A percentile compares a stretch with the other conserved stretches of the same genome.
Evolutionary conservation across 768 basidiomycete genomes (phyloP).

Genomic region (Nidula microcarpa): DNA sequence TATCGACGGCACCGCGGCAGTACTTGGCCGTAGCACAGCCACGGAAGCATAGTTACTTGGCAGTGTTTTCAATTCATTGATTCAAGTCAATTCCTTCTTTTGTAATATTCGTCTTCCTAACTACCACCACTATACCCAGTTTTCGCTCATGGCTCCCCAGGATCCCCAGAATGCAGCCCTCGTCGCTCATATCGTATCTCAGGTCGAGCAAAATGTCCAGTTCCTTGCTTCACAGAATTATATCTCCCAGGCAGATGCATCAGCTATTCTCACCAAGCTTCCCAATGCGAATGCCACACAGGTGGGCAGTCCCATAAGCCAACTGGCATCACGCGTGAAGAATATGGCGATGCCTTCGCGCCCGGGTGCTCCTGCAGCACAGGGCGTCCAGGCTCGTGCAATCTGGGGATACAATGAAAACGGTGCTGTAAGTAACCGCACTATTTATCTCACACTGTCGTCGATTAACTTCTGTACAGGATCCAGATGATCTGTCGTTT

Average conservation of each 20-base stretch:
- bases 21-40: too few species aligned
- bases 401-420: constrained; percentile 68
- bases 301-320: constrained; percentile 9
- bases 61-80: too few species aligned
- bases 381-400: constrained; percentile 43
- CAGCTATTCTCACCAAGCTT: constrained; percentile 45
- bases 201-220: constrained; percentile 52
- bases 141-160: constrained; percentile 22
- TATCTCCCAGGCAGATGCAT: constrained; percentile 46
- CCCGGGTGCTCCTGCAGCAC: constrained; percentile 10
- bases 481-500: constrained; percentile 80
- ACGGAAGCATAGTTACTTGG: too few species aligned
- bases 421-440: constrained; percentile 35
- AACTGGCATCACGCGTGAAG: constrained; percentile 11
- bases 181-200: constrained; percentile 55
- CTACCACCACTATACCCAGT: background rate
- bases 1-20: too few species aligned
- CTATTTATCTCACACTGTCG: background rate
- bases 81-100: too few species aligned
- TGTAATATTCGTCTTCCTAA: too few species aligned
- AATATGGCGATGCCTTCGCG: constrained; percentile 9
- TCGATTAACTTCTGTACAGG: constrained; percentile 35
- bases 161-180: constrained; percentile 40
- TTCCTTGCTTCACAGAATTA: constrained; percentile 56
- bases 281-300: constrained; percentile 18